Percentiles rank a stretch among this genome's conserved stretches.
These are phyloP conservation scores for Mortierella sp. DNA, from an alignment of 371 early-diverging fungal species.

Conservation along the genomic window DNA sequence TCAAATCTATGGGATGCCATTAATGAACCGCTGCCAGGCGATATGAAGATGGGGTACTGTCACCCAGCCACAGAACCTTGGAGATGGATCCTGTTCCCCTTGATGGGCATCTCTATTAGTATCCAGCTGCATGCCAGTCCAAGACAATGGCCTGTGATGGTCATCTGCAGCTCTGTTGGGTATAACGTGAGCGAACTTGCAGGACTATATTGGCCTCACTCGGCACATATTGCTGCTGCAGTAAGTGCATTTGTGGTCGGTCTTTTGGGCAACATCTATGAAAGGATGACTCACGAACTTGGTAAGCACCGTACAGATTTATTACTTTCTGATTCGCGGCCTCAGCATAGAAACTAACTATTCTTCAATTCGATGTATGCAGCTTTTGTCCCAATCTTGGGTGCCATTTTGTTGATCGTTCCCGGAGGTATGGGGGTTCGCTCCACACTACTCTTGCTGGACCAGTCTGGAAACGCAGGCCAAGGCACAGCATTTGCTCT, in stretches of 20 bases:
- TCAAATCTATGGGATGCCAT: conserved; percentile 59
- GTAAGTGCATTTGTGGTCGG: conserved; percentile 72
- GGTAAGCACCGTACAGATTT: conserved; percentile 20
- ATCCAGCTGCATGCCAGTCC: conserved; percentile 51
- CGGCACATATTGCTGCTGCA: conserved; percentile 59
- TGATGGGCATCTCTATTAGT: conserved; percentile 41
- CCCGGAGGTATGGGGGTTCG: conserved; percentile 70
- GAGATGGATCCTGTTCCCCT: conserved; percentile 45
- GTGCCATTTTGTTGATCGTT: conserved; percentile 69
- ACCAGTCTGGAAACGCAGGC: conserved; percentile 53
- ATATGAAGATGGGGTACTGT: conserved; percentile 36
- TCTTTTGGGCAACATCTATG: conserved; percentile 66
- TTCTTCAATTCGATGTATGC: not conserved
- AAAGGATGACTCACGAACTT: conserved; percentile 65
- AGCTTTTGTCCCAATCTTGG: conserved; percentile 70
- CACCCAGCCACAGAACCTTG: conserved; percentile 47
- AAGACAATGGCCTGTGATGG: conserved; percentile 54
- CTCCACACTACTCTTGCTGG: conserved; percentile 51
- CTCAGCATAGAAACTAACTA: not conserved
- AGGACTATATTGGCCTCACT: conserved; percentile 36
- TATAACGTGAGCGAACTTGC: conserved; percentile 36
- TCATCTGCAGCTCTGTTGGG: conserved; percentile 43
- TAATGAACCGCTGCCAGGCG: conserved; percentile 30
- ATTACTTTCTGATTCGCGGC: not conserved
- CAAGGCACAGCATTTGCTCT: conserved; percentile 66